Evolutionary conservation across 2,329 filamentous ascomycete genomes (phyloP), one percentile per base, ranked within the genome.

Genomic region (Neopestalotiopsis rosae): DNA sequence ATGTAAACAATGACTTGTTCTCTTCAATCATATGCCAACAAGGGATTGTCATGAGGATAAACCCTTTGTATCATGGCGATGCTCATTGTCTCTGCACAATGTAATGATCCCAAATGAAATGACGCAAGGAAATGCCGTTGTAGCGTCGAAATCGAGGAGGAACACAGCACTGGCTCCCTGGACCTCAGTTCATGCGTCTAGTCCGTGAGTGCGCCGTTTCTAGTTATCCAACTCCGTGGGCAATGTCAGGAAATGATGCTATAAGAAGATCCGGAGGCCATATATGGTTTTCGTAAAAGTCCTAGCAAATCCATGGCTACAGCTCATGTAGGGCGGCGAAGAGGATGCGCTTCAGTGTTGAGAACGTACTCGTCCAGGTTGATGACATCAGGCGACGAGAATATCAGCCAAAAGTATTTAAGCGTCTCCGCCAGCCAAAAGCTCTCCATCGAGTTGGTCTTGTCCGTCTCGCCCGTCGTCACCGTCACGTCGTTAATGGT

Each of bases 391-490:
- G 89, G 87, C 17, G 91, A 86, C 28, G 87, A 89, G 73, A 93
- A 94, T 34, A 93, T 86, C 64, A 94, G 77, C 72, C 91, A 94
- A 68, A 93, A 93, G 72, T 94, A 94, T 79, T 93, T 94, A 69
- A 94, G 79, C 17, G 91, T 94, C 81, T 94, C 91, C 0, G 89
- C 88, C 74, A 91, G 81, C 90, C 91, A 94, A 74, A 92, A 93
- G 70, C 88, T 91, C 82, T 93, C 75, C 75, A 77, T 74, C 14
- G 69, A 74, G 40, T 81, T 80, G 34, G 69, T 32, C 68, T 76
- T 78, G 1, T 73, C 73, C 17, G 76, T 84, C 66, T 87, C 88
- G n/a, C 80, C 82, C 38, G 73, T 76, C 38, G 73, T 76, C 0
- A 78, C 81, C 70, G 88, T 90, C 68, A 87, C 83, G 52, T 86